Base-by-base conservation (phyloP, 1,284 basidiomycete species). In the Trichosporon asahii region DNA sequence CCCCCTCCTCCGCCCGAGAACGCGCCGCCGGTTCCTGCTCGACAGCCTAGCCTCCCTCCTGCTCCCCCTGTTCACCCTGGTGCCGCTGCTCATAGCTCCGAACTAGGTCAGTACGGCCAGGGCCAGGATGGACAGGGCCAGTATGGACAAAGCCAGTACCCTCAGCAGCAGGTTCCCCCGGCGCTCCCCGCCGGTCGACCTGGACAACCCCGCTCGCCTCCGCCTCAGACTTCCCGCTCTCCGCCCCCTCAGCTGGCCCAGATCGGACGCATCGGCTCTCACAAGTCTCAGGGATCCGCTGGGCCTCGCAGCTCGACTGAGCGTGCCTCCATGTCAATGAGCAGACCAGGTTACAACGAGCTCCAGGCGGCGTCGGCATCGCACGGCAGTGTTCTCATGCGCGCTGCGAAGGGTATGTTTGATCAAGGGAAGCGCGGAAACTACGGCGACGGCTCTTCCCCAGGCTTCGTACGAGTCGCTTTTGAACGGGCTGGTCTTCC, bases 391-490 rank as follows among this genome's bases (percentile, higher is more conserved):
- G 88, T 89, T 68, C 85, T 97, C 1, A 88, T 88, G 75, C 89
- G 91, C 73, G 86, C 87, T 0, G 92, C 93, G 0, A 86, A 87
- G 5, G 82, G 85, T 49, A 80, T 94, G 68, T 88, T 87, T 72
- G 90, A 92, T 49, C 89, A 90, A 74, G 91, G 91, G 46, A 92
- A 90, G 83, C 89, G 88, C 78, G 82, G 87, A 2, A 85, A 93
- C 61, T 87, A 93, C 40, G 93, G 92, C 29, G 93, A 95, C 78
- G 93, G 94, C 1, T 90, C 90, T 29, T 90, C 91, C 68, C 84
- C 86, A 0, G 92, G 92, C 2, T 95, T 95, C 78, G 87, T 95
- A 15, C 80, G 85, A 15, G 86, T 89, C 6, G 89, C 89, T 3
- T 80, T 94, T 49, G 79, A 80, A 27, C 72, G 77, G 40, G 80